Conservation (phyloP, 208 protist species). For the Trypanosoma lewisi region DNA sequence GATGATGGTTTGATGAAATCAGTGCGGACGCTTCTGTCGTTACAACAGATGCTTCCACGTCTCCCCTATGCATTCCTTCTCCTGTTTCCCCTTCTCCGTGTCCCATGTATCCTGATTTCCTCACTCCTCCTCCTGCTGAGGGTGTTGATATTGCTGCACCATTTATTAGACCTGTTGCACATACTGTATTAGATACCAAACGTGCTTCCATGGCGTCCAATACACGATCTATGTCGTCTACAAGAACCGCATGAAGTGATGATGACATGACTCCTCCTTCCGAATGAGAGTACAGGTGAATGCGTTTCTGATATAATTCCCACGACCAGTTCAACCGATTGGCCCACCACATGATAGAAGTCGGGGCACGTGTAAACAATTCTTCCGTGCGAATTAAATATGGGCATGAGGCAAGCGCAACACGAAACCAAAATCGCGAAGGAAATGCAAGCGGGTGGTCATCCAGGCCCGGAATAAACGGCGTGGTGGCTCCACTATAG, state of each 20-base stretch:
- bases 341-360: conserved; percentile 72
- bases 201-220: conserved; percentile 66
- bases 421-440: conserved; percentile 82
- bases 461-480: conserved; percentile 75
- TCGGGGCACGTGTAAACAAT: conserved; percentile 71
- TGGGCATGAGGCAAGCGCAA: conserved; percentile 65
- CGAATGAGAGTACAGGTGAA: conserved; percentile 14
- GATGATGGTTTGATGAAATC: neutral
- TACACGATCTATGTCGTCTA: conserved; percentile 74
- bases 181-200: neutral
- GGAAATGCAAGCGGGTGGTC: conserved; percentile 81
- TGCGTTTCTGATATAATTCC: conserved; percentile 56
- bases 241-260: conserved; percentile 51
- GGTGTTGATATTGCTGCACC: no score
- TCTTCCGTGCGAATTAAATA: conserved; percentile 74
- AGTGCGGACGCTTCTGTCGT: neutral
- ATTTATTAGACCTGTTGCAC: conserved; percentile 3
- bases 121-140: no score
- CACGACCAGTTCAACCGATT: conserved; percentile 78
- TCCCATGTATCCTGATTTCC: neutral
- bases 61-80: neutral
- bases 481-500: conserved; percentile 66
- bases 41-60: neutral
- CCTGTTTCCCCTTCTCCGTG: neutral
- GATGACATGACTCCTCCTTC: conserved; percentile 12